Base-by-base conservation (phyloP, 257 asterid genomes). In the Echites panduratus region DNA sequence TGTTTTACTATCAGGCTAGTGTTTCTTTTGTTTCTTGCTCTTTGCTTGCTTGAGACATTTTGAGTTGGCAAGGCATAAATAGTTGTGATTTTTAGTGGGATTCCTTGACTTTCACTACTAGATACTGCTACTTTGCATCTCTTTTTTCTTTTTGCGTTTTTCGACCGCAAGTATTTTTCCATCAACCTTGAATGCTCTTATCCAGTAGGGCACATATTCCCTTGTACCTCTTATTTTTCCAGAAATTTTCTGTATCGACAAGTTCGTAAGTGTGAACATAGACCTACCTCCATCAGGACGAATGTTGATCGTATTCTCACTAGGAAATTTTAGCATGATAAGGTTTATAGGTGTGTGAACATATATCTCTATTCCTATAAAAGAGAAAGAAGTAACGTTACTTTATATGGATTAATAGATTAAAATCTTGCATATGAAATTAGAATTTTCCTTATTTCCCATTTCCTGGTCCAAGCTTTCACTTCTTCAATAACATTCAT, bases 401-500 rank as follows among this genome's bases (percentile, higher is more conserved):
- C n/a, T n/a, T n/a, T n/a, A n/a, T n/a, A n/a, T n/a, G n/a, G n/a
- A n/a, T n/a, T n/a, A n/a, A n/a, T n/a, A n/a, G n/a, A n/a, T n/a
- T n/a, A n/a, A n/a, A n/a, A n/a, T n/a, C n/a, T n/a, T n/a, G n/a
- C n/a, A n/a, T n/a, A n/a, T n/a, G n/a, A n/a, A n/a, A n/a, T n/a
- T n/a, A n/a, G n/a, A n/a, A n/a, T n/a, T 32, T 32, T 32, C 38
- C 38, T 32, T 32, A 32, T 32, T 32, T 62, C 45, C 45, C 13
- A 62, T 32, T 14, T 20, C 67, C 2, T 4, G 19, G 1, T 3
- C 71, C 56, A 5, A 27, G 9, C 19, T 14, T 52, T 3, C 26
- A 50, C 45, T 49, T 68, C 61, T 27, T 69, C 62, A 50, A 69
- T 62, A 50, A 32, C 49, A 50, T 70, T 50, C 12, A 16, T 27